Base-by-base conservation (phyloP, 805 yeast species). In the Debaryomyces prosopidis region DNA sequence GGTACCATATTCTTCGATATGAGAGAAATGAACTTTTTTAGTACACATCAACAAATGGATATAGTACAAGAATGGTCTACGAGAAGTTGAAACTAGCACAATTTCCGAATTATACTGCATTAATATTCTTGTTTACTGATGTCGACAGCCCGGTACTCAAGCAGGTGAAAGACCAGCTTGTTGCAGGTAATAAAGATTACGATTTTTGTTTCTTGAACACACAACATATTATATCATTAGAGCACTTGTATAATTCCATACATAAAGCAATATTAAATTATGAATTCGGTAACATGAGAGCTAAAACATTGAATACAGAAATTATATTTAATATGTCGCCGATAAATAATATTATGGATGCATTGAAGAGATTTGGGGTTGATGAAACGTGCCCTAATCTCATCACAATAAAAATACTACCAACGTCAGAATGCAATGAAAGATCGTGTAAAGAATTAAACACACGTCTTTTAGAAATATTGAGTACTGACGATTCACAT, bases 281-380 rank as follows among this genome's bases (percentile, higher is more conserved):
- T 18, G 59, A 59, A 1, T 68, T 71, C 31, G 78, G 71, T 11
- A 71, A 63, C 16, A 72, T 80, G 71, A 76, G 83, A 51, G 84
- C 96, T 8, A 81, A 77, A 52, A 76, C 82, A 0, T 53, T 88
- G 27, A 86, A 87, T 57, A 82, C 94, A 0, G 96, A 89, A 56
- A 71, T 85, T 33, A 77, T 87, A 18, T 79, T 84, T 56, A 79
- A 82, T 46, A 66, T 89, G 47, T 80, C 90, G 1, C 89, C 92
- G 1, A 75, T 81, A 6, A 83, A 81, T 53, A 87, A 85, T 58
- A 83, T 85, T 33, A 75, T 80, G 69, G 94, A 88, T 47, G 84
- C 89, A 1, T 69, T 88, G 50, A 79, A 76, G 50, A 73, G 78
- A 53, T 86, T 87, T 65, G 96, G 96, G 9, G 73, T 88, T 14